Base-by-base conservation (phyloP, 2,329 filamentous ascomycete species). In the Alternaria tenuissima region DNA sequence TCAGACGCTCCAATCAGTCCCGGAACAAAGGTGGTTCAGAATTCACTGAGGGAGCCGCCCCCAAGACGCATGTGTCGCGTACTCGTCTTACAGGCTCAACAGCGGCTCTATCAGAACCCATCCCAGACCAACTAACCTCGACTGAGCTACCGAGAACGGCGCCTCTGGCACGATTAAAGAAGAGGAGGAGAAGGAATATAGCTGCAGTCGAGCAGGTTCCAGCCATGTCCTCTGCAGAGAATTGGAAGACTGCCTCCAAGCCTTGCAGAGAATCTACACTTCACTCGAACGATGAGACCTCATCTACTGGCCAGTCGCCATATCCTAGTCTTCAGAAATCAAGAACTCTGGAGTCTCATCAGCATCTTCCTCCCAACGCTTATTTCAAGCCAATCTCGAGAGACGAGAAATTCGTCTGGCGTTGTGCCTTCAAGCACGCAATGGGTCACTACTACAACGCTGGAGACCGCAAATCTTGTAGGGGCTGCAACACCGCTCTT, bases 371-470 rank as follows among this genome's bases (percentile, higher is more conserved):
- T 1, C 52, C 61, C 0, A n/a, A 52, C 12, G 71, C 71, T 3
- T 74, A 71, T 42, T 70, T 72, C 20, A 55, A 67, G 39, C 52
- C 52, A n/a, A 52, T 32, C 16, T 43, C 34, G 3, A 28, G 47
- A 0, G 57, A 61, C 2, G 71, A 74, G 39, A 59, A 69, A 38
- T 57, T 32, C 4, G 73, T 53, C 8, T 75, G 73, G 73, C 68
- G 66, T 36, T 75, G 73, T 54, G 65, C 67, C 8, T 66, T 68
- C 22, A 71, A 66, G 9, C 71, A 75, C 39, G 58, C 66, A 8
- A 58, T 74, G 51, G 73, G 71, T 1, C 49, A 69, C 36, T 74
- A 74, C 55, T 75, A 74, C 62, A 73, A 72, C 48, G 66, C 71
- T 3, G 73, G 73, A 18, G 63, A 71, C 30, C 59, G 71, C 39